These are phyloP conservation scores for Wickerhamiella musiphila DNA, from an alignment of 805 yeast species.

Conservation along the genomic window DNA sequence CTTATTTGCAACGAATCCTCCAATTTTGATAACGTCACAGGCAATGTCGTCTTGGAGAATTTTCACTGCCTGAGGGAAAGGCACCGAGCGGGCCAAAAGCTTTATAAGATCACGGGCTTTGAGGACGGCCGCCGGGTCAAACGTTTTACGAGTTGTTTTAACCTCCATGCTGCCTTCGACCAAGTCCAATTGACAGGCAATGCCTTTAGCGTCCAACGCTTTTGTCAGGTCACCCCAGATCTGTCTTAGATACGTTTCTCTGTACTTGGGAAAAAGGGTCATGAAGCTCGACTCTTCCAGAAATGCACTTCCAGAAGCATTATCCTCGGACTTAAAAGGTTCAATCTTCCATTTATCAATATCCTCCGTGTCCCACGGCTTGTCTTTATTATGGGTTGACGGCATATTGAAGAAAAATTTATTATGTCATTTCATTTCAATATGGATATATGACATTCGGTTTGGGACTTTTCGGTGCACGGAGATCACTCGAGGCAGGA, in stretches of 20 bases:
- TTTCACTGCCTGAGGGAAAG: slow-evolving; percentile 89
- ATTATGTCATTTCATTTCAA: too few relatives aligned
- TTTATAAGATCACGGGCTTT: slow-evolving; percentile 92
- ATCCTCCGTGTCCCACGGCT: slow-evolving; percentile 96
- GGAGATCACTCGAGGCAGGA: too few relatives aligned
- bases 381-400: slow-evolving; percentile 83
- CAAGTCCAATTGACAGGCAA: slow-evolving; percentile 72
- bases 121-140: slow-evolving; percentile 81
- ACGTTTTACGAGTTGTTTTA: slow-evolving; percentile 86
- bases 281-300: slow-evolving; percentile 92
- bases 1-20: slow-evolving; percentile 72
- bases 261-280: slow-evolving; percentile 89
- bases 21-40: slow-evolving; percentile 91
- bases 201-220: slow-evolving; percentile 48
- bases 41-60: slow-evolving; percentile 83
- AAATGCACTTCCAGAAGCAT: slow-evolving; percentile 70
- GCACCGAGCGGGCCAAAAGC: slow-evolving; percentile 86
- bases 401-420: slow-evolving; percentile 59
- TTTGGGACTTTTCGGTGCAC: too few relatives aligned
- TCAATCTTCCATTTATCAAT: slow-evolving; percentile 85
- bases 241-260: slow-evolving; percentile 75
- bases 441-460: too few relatives aligned
- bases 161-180: slow-evolving; percentile 98
- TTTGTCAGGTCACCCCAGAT: slow-evolving; percentile 90
- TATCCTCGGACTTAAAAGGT: slow-evolving; percentile 79